Conservation (phyloP, 2,329 filamentous ascomycete species). For the Rhytidhysteron rufulum region DNA sequence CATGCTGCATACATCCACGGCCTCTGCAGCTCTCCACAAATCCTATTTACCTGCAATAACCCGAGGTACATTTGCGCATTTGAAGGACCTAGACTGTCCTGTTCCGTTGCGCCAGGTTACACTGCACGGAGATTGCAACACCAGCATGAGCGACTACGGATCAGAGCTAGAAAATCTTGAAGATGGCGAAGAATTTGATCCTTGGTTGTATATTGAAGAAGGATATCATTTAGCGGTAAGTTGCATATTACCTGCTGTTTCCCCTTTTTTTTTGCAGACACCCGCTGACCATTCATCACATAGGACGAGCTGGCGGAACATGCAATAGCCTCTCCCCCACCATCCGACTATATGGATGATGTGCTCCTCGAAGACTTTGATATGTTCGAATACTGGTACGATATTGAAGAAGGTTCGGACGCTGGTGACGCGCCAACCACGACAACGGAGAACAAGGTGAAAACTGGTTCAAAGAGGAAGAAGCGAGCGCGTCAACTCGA, state of each 20-base stretch:
- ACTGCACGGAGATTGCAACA: background rate
- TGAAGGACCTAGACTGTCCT: no score
- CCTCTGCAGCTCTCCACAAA: no score
- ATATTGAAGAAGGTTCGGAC: conserved; percentile 47
- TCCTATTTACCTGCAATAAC: no score
- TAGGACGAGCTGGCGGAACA: conserved; percentile 50
- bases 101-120: no score
- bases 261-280: background rate
- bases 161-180: conserved; percentile 33
- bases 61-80: no score
- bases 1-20: no score
- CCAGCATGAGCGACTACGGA: conserved; percentile 41
- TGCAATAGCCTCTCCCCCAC: conserved; percentile 42
- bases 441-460: conserved; percentile 33
- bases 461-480: conserved; percentile 28
- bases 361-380: conserved; percentile 41
- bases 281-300: conserved; percentile 15
- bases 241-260: conserved; percentile 3
- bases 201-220: conserved; percentile 47
- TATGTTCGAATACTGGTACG: conserved; percentile 46
- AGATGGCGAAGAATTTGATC: conserved; percentile 36
- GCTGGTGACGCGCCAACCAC: no score
- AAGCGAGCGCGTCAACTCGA: conserved; percentile 10
- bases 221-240: conserved; percentile 36
- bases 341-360: conserved; percentile 25